Base-by-base conservation (phyloP, 2,329 filamentous ascomycete genomes). In the Erysiphe pisi region DNA sequence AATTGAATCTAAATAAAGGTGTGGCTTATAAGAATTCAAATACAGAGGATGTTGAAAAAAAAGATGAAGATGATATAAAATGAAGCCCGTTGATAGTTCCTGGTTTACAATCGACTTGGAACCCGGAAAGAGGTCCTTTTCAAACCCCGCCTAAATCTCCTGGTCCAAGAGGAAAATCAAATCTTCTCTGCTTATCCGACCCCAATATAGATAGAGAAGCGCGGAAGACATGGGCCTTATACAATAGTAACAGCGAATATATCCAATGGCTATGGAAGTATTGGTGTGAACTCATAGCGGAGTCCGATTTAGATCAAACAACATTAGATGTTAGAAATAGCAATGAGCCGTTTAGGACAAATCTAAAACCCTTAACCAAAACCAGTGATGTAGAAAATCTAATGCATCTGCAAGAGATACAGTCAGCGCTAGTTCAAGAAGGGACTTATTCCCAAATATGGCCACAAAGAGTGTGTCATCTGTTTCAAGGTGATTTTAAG, bases 91-190 rank as follows among this genome's bases (percentile, higher is more conserved):
- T 70, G 18, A 40, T 28, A n/a, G n/a, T 70, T 70, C 65, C 65
- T 40, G 65, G 65, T 70, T 11, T 70, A 20, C 14, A 70, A 22
- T 70, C 65, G 16, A 43, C 65, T 70, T 43, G 65, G 65, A 70
- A 70, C 25, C 65, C 65, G 43, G 16, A 40, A 43, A 70, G 65
- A 74, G 40, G 70, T 74, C 40, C n/a, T 18, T 74, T 74, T 74
- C 25, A 43, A 74, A 16, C 70, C 31, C 70, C 43, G 28, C 47
- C 18, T 31, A 16, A 28, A 36, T 74, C 70, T 36, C 43, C 70
- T 36, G 70, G 70, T 52, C 70, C 70, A 74, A 40, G 8, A 74
- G 36, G 36, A 25, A 40, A 49, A 40, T 36, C 70, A 74, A 74
- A 74, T 52, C 36, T 74, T 6, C 25, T 74, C 25, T 74, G 70